phyloP scores from a whole-genome alignment of 768 basidiomycete genomes.

The Dendrothele bispora region DNA sequence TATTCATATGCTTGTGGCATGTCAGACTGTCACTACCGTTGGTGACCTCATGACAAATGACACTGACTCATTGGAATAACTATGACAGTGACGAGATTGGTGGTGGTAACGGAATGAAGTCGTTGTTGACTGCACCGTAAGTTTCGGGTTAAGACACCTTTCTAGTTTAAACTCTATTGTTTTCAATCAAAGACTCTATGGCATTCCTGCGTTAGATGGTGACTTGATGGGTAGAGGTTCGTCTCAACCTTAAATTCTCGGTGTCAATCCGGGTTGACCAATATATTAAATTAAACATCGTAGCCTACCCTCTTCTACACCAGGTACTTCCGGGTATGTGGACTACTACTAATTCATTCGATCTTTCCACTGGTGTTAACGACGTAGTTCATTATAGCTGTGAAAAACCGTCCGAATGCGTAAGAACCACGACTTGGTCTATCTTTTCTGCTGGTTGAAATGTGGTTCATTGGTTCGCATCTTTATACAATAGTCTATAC shows the following conservation, averaged over 20 bases:
- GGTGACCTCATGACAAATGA: too few species aligned
- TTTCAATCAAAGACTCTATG: constrained; percentile 29
- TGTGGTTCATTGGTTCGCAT: neutral
- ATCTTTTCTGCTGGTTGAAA: too few species aligned
- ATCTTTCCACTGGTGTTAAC: too few species aligned
- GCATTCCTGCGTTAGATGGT: constrained; percentile 41
- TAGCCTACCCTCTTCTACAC: constrained; percentile 33
- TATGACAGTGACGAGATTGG: constrained; percentile 26
- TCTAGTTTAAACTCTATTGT: neutral
- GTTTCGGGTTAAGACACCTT: constrained; percentile 13
- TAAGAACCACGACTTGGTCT: constrained; percentile 12
- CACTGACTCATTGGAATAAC: neutral
- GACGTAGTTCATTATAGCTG: constrained; percentile 22
- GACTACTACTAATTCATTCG: too few species aligned
- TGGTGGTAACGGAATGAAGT: neutral
- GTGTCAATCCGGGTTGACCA: too few species aligned
- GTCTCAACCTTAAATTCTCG: constrained; percentile 27
- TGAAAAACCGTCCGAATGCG: constrained; percentile 33
- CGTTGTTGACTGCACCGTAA: constrained; percentile 8
- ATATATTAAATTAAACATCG: too few species aligned
- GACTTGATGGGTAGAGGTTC: constrained; percentile 47
- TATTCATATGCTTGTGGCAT: too few species aligned
- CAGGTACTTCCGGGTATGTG: constrained; percentile 28
- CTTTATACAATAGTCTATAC: neutral
- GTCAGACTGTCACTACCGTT: too few species aligned